Evolutionary conservation across 2,329 filamentous ascomycete species (phyloP).

Genomic region (Calonectria pteridis): DNA sequence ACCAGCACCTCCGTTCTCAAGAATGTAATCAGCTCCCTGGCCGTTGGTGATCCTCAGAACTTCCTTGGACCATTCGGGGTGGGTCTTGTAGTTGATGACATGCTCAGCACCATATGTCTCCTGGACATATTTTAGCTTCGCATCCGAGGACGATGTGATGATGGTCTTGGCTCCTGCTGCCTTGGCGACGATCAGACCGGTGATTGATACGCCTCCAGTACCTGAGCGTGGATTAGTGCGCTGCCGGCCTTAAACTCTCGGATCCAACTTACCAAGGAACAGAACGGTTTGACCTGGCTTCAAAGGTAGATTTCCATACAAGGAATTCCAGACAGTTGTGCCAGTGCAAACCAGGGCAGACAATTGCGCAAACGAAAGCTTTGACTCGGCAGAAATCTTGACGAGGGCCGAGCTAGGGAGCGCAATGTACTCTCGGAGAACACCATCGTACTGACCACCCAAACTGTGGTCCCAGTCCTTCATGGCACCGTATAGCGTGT

Average conservation of each 20-base stretch:
- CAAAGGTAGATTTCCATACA: constrained; percentile 57
- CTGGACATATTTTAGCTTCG: constrained; percentile 56
- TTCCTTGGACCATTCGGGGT: constrained; percentile 58
- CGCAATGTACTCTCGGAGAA: constrained; percentile 56
- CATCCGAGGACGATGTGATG: constrained; percentile 63
- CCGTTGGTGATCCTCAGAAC: constrained; percentile 57
- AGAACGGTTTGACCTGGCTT: constrained; percentile 56
- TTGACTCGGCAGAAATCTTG: constrained; percentile 52
- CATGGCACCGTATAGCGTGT: constrained; percentile 43
- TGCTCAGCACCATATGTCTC: constrained; percentile 56
- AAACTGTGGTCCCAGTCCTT: constrained; percentile 37
- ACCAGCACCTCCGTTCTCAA: constrained; percentile 55
- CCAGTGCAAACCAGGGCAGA: constrained; percentile 58
- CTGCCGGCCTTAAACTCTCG: neutral
- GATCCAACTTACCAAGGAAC: constrained; percentile 44
- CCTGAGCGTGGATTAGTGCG: constrained; percentile 43
- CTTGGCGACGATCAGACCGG: constrained; percentile 60
- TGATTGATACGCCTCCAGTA: constrained; percentile 60
- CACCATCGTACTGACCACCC: constrained; percentile 52
- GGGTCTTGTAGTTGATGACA: constrained; percentile 63
- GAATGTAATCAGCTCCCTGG: constrained; percentile 56
- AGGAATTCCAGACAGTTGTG: constrained; percentile 61
- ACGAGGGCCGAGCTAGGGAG: constrained; percentile 55
- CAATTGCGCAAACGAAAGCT: constrained; percentile 50
- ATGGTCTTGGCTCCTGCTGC: constrained; percentile 59